Evolutionary conservation across 352 stramenopile species (phyloP), one percentile per base, ranked within the genome.

Genomic region (Phytophthora constricta): DNA sequence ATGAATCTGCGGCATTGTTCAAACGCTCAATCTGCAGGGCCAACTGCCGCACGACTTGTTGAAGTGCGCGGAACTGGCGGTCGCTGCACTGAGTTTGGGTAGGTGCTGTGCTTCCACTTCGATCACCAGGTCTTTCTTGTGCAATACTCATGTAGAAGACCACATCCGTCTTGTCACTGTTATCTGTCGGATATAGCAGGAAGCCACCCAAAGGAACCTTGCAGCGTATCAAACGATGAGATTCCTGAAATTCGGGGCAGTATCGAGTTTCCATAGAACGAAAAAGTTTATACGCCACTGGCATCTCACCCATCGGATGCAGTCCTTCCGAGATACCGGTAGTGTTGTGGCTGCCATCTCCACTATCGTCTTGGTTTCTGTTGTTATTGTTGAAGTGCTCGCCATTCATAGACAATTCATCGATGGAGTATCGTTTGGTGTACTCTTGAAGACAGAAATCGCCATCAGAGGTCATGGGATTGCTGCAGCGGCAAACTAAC

Each of bases 361-460:
- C 33, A 7, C 51, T 37, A 25, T 64, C 39, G 20, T 62, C 56
- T 27, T 74, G 57, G 61, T 73, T 68, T 34, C 56, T 71, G 59
- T 63, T 74, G 47, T 87, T 86, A 48, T 82, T 82, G 55, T 69
- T 77, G 45, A 73, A 70, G 17, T 71, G 52, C 33, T 69, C 31
- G 4, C 50, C 62, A 49, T 70, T 73, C 50, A 67, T 75, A 48
- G 51, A 16, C 0, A 82, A 52, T 39, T 90, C 81, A 45, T 88
- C 83, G 33, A 82, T 78, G 5, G 79, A 81, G 39, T 79, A 65
- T 5, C 86, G 77, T 34, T 86, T 86, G 11, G 81, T 82, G 58
- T 92, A 93, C 70, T 93, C 82, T 17, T 87, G 71, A 0, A 93
- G 62, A 51, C 87, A 92, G 20, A 95, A 68, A 58, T 95, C 87